Evolutionary conservation across 2,329 filamentous ascomycete species (phyloP).

Genomic region (Chrysoporthe cubensis): DNA sequence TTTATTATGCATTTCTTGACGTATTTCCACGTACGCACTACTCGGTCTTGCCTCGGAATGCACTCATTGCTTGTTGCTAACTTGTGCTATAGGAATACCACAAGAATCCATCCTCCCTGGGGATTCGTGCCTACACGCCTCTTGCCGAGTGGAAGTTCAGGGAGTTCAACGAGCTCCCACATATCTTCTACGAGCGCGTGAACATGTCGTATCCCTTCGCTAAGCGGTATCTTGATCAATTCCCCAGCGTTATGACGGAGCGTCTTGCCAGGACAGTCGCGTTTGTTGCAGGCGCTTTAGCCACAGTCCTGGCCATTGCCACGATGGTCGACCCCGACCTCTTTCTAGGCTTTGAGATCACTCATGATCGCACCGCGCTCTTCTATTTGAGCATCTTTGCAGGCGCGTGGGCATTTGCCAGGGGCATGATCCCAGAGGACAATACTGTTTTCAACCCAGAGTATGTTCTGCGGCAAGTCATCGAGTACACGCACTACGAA

Average conservation of each 20-base stretch:
- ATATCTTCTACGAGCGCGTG: conserved; percentile 85
- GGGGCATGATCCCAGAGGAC: conserved; percentile 85
- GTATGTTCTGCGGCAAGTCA: conserved; percentile 84
- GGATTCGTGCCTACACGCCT: conserved; percentile 88
- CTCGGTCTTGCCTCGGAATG: background rate
- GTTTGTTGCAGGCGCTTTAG: conserved; percentile 84
- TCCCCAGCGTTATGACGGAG: conserved; percentile 92
- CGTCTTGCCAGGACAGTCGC: conserved; percentile 83
- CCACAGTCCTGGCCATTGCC: conserved; percentile 81
- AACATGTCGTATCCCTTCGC: conserved; percentile 97
- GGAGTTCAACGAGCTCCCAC: conserved; percentile 95
- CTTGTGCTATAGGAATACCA: conserved; percentile 77
- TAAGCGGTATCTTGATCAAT: conserved; percentile 90
- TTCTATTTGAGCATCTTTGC: conserved; percentile 88
- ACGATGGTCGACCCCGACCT: conserved; percentile 89
- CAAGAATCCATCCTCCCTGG: conserved; percentile 85
- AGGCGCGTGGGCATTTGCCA: conserved; percentile 79
- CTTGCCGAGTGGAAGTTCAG: conserved; percentile 98
- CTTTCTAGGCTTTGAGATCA: conserved; percentile 91
- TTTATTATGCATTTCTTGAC: conserved; percentile 90
- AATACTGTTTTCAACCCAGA: conserved; percentile 90
- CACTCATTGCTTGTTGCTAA: conserved; percentile 3
- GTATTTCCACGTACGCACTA: conserved; percentile 77
- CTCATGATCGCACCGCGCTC: conserved; percentile 81
- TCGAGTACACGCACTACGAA: conserved; percentile 90